These are phyloP conservation scores for Murraya koenigii DNA, from an alignment of 345 rosid genomes.

Conservation along the genomic window DNA sequence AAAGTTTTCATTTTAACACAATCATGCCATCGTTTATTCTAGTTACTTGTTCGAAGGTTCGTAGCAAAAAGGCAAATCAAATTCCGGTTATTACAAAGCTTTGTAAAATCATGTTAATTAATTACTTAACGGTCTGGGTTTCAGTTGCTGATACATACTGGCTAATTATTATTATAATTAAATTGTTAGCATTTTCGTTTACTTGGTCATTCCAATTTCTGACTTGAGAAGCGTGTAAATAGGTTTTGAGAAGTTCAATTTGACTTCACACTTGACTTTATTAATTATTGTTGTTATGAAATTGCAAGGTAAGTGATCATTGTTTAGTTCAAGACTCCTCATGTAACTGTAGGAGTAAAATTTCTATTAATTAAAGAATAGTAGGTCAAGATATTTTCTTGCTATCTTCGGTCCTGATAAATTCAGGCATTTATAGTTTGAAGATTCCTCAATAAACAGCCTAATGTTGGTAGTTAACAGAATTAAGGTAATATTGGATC, in stretches of 20 bases:
- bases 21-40: not conserved
- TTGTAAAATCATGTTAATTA: not conserved
- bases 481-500: too few relatives aligned
- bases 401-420: too few relatives aligned
- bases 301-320: not conserved
- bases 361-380: too few relatives aligned
- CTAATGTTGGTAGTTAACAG: too few relatives aligned
- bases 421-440: too few relatives aligned
- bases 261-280: not conserved
- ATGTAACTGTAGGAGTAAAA: too few relatives aligned
- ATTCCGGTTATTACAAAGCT: conserved; percentile 2
- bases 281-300: not conserved
- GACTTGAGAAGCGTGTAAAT: not conserved
- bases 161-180: too few relatives aligned
- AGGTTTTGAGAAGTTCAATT: not conserved
- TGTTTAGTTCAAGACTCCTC: too few relatives aligned
- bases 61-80: not conserved
- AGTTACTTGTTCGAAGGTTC: not conserved
- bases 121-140: not conserved
- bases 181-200: not conserved
- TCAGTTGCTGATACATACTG: not conserved
- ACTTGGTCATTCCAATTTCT: not conserved
- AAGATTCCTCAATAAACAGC: too few relatives aligned
- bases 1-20: not conserved
- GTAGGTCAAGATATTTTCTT: too few relatives aligned